Percentiles rank a stretch among this genome's conserved stretches.
These are phyloP conservation scores for Gomphus bonarii DNA, from an alignment of 1,284 basidiomycete species.

Conservation along the genomic window DNA sequence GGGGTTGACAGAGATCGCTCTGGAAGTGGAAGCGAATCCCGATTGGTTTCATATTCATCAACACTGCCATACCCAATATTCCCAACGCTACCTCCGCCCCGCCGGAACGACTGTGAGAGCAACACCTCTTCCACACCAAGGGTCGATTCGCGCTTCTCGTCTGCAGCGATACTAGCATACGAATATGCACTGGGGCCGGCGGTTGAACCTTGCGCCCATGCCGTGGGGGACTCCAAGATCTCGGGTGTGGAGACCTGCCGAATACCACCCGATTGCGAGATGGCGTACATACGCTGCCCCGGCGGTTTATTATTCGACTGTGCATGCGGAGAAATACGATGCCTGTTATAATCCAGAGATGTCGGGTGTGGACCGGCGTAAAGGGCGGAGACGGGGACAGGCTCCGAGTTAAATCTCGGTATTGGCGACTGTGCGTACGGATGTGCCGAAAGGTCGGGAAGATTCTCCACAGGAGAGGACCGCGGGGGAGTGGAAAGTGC, in stretches of 20 bases:
- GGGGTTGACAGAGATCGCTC: background rate
- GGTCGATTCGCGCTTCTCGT: constrained; percentile 3
- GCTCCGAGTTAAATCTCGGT: constrained; percentile 13
- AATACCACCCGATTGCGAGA: background rate
- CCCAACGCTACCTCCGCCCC: background rate
- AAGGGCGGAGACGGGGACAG: constrained; percentile 21
- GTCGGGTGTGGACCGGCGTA: constrained; percentile 41
- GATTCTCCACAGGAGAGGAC: constrained; percentile 20
- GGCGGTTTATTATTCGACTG: background rate
- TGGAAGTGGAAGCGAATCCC: background rate
- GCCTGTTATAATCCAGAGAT: constrained; percentile 11
- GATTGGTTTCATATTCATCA: background rate
- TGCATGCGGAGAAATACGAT: background rate
- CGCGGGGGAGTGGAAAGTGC: constrained; percentile 54
- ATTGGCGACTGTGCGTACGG: constrained; percentile 45
- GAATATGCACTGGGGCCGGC: constrained; percentile 4
- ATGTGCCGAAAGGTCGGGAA: constrained; percentile 39
- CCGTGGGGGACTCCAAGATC: background rate
- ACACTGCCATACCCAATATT: constrained; percentile 2
- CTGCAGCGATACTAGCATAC: constrained; percentile 1
- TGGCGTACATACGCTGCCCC: background rate
- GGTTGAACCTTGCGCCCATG: background rate
- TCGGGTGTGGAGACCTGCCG: background rate
- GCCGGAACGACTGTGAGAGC: constrained; percentile 10
- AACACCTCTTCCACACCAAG: constrained; percentile 16